Conservation (phyloP, 1,284 basidiomycete species). For the Ustilago nuda region DNA sequence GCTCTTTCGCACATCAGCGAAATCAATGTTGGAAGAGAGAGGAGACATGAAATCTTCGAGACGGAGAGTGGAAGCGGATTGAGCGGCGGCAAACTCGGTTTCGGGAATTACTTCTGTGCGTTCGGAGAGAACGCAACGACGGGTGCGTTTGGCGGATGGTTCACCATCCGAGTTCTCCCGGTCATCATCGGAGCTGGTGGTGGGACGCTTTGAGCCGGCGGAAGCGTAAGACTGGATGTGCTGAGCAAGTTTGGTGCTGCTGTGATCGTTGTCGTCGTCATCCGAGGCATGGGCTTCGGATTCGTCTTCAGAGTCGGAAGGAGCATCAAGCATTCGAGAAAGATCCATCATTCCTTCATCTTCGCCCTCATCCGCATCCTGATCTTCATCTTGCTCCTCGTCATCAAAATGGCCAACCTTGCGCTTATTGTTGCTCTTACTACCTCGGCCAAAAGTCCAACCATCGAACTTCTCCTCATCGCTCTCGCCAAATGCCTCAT, state of each 20-base stretch:
- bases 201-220: conserved; percentile 30
- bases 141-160: conserved; percentile 71
- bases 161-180: conserved; percentile 27
- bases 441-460: conserved; percentile 41
- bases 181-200: conserved; percentile 13
- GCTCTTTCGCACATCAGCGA: conserved; percentile 48
- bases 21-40: conserved; percentile 70
- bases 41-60: conserved; percentile 82
- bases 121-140: conserved; percentile 76
- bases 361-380: conserved; percentile 53
- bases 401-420: conserved; percentile 7
- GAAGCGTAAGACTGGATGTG: conserved; percentile 43
- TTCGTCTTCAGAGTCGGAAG: conserved; percentile 33
- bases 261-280: conserved; percentile 32
- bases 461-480: conserved; percentile 63
- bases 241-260: conserved; percentile 36
- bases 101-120: conserved; percentile 80
- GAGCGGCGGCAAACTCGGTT: conserved; percentile 70
- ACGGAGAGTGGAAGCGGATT: conserved; percentile 40
- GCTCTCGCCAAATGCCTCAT: conserved; percentile 67
- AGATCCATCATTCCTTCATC: conserved; percentile 63
- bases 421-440: conserved; percentile 19
- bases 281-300: conserved; percentile 20
- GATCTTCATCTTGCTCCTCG: conserved; percentile 29
- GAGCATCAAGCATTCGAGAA: conserved; percentile 62